Evolutionary conservation across 176 grass and related monocot species (phyloP), one percentile per base, ranked within the genome.

Genomic region (Pontederia crassipes): DNA sequence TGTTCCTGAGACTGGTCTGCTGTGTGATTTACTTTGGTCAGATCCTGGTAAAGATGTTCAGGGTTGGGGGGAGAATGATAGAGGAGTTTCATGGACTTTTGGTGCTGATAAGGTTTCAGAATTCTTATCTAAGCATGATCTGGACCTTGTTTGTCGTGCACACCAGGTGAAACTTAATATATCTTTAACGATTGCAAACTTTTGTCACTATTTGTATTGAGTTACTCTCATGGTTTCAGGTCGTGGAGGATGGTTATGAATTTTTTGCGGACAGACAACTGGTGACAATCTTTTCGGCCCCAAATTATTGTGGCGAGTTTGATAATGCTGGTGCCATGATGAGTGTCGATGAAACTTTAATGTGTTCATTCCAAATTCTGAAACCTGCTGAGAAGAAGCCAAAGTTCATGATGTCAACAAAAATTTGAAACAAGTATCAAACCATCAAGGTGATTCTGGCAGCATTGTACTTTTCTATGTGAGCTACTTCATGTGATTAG

Each of bases 331-430:
- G 90, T 52, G 90, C 90, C 10, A 95, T 95, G 86, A 89, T 89
- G 90, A 95, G 90, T 40, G 90, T 95, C 13, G 86, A 95, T 59
- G 90, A 95, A 71, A 95, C 90, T 55, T 81, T 89, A 76, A 86
- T 95, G 80, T 95, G 86, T 28, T 95, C 90, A 28, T 86, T 95
- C 71, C 90, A 95, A 83, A 95, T 95, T 83, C 83, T 95, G 32
- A 89, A 95, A 67, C 90, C 90, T 20, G 90, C 86, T 62, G 90
- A 95, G 71, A 89, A 85, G 65, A 95, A 86, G 71, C 27, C 8
- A 59, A 89, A 89, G 74, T 81, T 78, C 58, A 81, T 89, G 29
- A 62, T 48, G 2, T 72, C 90, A 74, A 89, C 88, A 75, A 95
- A 89, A 83, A 89, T 89, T 66, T 89, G 61, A 95, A 16, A 56